Base-by-base conservation (phyloP, 371 early-diverging fungal species). In the Haplosporangium sp. region DNA sequence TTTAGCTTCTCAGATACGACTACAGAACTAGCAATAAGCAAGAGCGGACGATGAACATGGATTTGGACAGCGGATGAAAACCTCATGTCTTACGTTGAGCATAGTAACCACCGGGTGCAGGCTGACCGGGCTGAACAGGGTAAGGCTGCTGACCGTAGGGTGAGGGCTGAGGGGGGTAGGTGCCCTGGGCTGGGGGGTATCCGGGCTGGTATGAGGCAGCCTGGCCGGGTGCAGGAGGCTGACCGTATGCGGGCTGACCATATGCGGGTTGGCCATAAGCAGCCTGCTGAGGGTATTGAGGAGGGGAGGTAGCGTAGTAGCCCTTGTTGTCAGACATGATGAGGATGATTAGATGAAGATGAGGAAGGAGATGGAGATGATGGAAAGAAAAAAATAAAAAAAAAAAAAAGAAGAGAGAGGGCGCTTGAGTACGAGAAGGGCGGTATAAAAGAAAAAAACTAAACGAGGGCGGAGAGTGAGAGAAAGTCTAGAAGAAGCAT, bases 261-360 rank as follows among this genome's bases (percentile, higher is more conserved):
- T 64, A 72, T 42, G 73, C 66, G 23, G 72, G 61, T 59, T 73
- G 74, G 41, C 75, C 75, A 59, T 75, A 75, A 42, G 66, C 69
- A 8, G 70, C 67, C 47, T 62, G 64, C 11, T 67, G 74, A 13
- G 67, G 74, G 55, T 67, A 67, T 50, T 73, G 68, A 20, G 67
- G 74, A 40, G 73, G 62, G 10, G 41, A 60, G 6, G 68, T 21
- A 9, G 53, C 45, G 67, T 73, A 67, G 64, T 67, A 67, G 10
- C 68, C 68, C 62, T 73, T 73, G 57, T 67, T 53, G 10, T 54
- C 11, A 21, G 62, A 52, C 68, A 64, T 67, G 41, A 8, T 41
- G 37, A 38, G 41, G 56, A n/a, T 43, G 20, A 16, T 42, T 46
- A 47, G 47, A 56, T 50, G 57, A 20, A 21, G 20, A 21, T 37